Evolutionary conservation across 805 yeast genomes (phyloP), one percentile per base, ranked within the genome.

Genomic region (Candida insectorum): DNA sequence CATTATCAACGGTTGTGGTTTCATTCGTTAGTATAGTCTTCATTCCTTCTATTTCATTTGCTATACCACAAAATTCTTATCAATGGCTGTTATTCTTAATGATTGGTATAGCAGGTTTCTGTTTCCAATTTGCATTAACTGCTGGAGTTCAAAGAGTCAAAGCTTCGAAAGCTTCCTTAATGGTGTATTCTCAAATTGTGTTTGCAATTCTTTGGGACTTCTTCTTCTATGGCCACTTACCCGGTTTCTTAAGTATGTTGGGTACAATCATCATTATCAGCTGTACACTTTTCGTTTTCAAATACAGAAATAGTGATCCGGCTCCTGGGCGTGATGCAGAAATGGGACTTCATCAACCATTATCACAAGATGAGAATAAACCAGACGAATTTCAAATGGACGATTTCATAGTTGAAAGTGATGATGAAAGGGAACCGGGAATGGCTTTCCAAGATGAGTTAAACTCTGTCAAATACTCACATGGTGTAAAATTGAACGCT

Each of bases 91-190:
- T 84, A 14, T 71, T 88, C 42, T 35, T 60, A 1, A 52, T 71
- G 15, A 69, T 86, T 38, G 95, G 96, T 2, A 40, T 81, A 2
- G 71, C 84, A 33, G 97, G 97, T 0, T 89, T 88, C 56, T 59
- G 79, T 39, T 83, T 82, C 80, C 96, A 89, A 55, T 80, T 79
- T 48, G 61, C 81, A 23, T 58, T 85, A 30, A 85, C 96, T 0
- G 77, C 85, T 6, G 96, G 96, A 1, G 73, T 88, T 31, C 95
- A 86, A 54, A 66, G 85, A 34, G 95, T 85, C 42, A 64, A 66
- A 33, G 94, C 96, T 0, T 78, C 87, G 4, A 71, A 84, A 36
- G 85, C 88, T 0, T 70, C 89, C 9, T 69, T 85, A 40, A 79
- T 86, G 77, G 62, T 74, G 2, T 89, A 89, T 53, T 71, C 88